phyloP scores from a whole-genome alignment of 805 yeast species.

The Scheffersomyces lignosus region DNA sequence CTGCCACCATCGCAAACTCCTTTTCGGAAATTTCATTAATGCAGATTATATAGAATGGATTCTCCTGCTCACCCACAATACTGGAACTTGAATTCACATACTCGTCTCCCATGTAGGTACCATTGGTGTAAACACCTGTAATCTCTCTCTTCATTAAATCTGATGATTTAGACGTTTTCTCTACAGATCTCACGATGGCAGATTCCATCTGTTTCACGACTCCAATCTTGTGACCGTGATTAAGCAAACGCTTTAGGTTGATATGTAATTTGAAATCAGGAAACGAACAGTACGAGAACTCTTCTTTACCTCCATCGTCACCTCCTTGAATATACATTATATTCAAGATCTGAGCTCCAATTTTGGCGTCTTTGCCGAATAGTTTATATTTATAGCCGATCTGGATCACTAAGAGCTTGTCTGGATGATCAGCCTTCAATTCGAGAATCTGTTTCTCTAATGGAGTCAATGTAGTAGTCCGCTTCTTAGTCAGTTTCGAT shows the following conservation, averaged over 20 bases:
- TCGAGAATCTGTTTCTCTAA: constrained; percentile 75
- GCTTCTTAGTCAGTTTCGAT: constrained; percentile 2
- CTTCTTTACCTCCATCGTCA: constrained; percentile 46
- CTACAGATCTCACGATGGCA: constrained; percentile 65
- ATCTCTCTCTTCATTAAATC: constrained; percentile 66
- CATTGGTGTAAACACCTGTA: constrained; percentile 73
- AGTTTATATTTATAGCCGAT: constrained; percentile 92
- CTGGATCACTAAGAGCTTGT: constrained; percentile 76
- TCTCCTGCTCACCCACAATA: constrained; percentile 24
- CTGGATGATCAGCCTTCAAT: constrained; percentile 58
- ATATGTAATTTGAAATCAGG: constrained; percentile 76
- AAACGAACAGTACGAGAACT: constrained; percentile 80
- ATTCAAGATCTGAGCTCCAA: constrained; percentile 63
- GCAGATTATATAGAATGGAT: constrained; percentile 48
- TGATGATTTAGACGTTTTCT: constrained; percentile 41
- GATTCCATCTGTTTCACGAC: constrained; percentile 85
- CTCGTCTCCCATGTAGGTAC: constrained; percentile 75
- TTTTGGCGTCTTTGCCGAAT: constrained; percentile 79
- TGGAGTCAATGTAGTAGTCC: constrained; percentile 49
- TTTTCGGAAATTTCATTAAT: constrained; percentile 25
- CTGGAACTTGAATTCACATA: constrained; percentile 8
- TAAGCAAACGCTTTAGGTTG: constrained; percentile 72
- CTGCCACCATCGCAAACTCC: constrained; percentile 49
- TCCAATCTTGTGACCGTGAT: constrained; percentile 77
- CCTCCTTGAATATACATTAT: constrained; percentile 76